Evolutionary conservation across 345 rosid genomes (phyloP), one percentile per base, ranked within the genome.

Genomic region (Barbarea vulgaris): DNA sequence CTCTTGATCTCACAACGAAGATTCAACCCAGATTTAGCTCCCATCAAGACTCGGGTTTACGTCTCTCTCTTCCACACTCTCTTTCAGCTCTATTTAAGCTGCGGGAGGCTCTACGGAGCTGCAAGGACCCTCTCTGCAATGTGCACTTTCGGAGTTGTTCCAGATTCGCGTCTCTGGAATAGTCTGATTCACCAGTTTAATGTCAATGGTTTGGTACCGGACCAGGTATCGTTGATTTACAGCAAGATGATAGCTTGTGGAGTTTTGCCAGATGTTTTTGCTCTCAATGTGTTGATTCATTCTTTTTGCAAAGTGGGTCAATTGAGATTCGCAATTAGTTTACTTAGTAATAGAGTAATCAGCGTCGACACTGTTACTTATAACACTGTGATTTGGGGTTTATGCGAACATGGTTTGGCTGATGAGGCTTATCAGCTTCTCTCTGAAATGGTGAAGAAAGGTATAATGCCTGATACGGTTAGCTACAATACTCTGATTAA

Each of bases 371-470:
- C 78, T 25, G 96, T 87, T 55, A 85, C 88, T 22, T 92, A 86
- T 60, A 95, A 95, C 77, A 90, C 93, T 19, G 85, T 89, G 59
- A 85, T 84, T 71, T 85, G 91, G 92, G 98, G 93, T 7, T 88
- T 92, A 51, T 95, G 97, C 78, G 72, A 82, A 52, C 87, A 73
- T 72, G 89, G 91, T 59, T 80, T 89, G 48, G 88, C 71, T 70
- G 44, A 70, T 17, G 88, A 81, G 71, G 93, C 84, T 9, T 88
- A 85, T 70, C 89, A 85, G 19, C 71, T 92, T 52, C 70, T 90
- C 75, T 85, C 97, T 25, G 82, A 81, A 33, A 92, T 95, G 99
- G 83, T 89, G 30, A 95, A 85, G 88, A 89, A 76, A 51, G 77
- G 87, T 77, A 34, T 85, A 39, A 1, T 24, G 53, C 75, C 89